These are phyloP conservation scores for Monosporascus cannonballus DNA, from an alignment of 2,329 filamentous ascomycete species.

Conservation along the genomic window DNA sequence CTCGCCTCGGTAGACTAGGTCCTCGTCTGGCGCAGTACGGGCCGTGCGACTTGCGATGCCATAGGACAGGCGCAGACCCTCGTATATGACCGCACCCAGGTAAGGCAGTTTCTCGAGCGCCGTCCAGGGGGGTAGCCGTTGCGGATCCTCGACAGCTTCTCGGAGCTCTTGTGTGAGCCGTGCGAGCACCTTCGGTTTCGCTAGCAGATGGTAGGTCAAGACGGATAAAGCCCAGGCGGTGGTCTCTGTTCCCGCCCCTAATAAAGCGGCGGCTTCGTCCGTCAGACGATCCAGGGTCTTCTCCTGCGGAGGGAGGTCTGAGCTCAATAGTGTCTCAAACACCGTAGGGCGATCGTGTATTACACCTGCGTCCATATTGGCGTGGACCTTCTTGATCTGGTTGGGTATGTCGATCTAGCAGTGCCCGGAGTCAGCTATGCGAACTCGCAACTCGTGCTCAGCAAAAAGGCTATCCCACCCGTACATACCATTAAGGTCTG, in stretches of 20 bases:
- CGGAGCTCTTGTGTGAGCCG: slow-evolving; percentile 25
- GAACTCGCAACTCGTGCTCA: too few species aligned
- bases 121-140: slow-evolving; percentile 20
- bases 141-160: slow-evolving; percentile 18
- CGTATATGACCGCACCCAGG: slow-evolving; percentile 30
- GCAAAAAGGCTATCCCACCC: too few species aligned
- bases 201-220: slow-evolving; percentile 30
- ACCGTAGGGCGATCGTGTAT: slow-evolving; percentile 11
- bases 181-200: slow-evolving; percentile 24
- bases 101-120: slow-evolving; percentile 31
- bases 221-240: slow-evolving; percentile 24
- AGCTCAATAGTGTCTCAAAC: slow-evolving; percentile 14
- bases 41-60: slow-evolving; percentile 21
- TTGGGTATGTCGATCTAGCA: slow-evolving; percentile 9
- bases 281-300: slow-evolving; percentile 9
- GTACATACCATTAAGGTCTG: slow-evolving; percentile 4
- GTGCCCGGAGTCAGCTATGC: too few species aligned
- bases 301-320: slow-evolving; percentile 7
- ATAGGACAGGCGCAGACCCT: slow-evolving; percentile 30
- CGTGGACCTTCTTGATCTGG: slow-evolving; percentile 5
- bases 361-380: slow-evolving; percentile 8
- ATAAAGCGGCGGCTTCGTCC: slow-evolving; percentile 14
- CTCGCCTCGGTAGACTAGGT: slow-evolving; percentile 22
- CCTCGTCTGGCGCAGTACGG: slow-evolving; percentile 23
- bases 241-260: slow-evolving; percentile 27